Evolutionary conservation across 164 flowering plant genomes (phyloP), one percentile per base, ranked within the genome.

Genomic region (Magnolia kwangsiensis): DNA sequence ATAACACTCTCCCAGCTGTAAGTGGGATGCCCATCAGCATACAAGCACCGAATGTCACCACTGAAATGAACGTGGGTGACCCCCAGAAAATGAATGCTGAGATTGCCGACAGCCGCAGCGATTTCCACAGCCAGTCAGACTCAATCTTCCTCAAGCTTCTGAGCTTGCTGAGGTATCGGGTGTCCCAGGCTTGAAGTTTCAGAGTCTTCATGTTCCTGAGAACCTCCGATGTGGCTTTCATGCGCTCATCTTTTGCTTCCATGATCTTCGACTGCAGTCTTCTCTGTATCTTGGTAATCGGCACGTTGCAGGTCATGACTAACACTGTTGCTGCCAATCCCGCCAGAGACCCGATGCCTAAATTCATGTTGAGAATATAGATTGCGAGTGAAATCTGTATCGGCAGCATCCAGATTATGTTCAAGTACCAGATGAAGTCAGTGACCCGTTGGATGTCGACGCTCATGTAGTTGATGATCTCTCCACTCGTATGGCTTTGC

Each of bases 121-220:
- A 90, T 79, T 90, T 93, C 95, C 92, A 89, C 29, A 96, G 76
- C 92, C 96, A 92, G 23, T 74, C 69, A 50, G 87, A 83, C 79
- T 96, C 99, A 7, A 72, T 74, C 71, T 86, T 75, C 73, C 99
- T 89, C 76, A 93, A 82, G 77, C 70, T 75, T 78, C 87, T 88
- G 7, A 93, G 87, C 81, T 85, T 90, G 63, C 82, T 79, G 61
- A 91, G 90, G 81, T 86, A 96, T 71, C 87, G 86, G 55, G 45
- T 82, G 73, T 96, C 99, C 99, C 99, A 96, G 29, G 96, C 97
- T 81, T 93, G 98, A 82, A 96, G 94, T 76, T 93, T 96, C 49
- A 96, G 75, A 8, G 89, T 90, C 80, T 89, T 93, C 86, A 96
- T 92, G 82, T 88, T 89, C 73, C 92, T 83, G 61, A 96, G 92